Conservation (phyloP, 2,329 filamentous ascomycete species). For the Apiospora hydei region DNA sequence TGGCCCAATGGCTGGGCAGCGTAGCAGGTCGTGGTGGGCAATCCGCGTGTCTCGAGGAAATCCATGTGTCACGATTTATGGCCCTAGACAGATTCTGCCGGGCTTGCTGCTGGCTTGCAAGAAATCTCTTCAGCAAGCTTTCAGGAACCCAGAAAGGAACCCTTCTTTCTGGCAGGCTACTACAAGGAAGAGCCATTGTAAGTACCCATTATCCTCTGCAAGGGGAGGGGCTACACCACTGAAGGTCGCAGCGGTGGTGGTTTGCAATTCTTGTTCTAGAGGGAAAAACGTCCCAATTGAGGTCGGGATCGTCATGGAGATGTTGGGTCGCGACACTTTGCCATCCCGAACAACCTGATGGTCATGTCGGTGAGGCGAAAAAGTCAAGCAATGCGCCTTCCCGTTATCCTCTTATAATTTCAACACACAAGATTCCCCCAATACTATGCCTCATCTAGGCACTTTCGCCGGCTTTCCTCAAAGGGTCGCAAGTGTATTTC, state of each 20-base stretch:
- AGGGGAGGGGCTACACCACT: not conserved
- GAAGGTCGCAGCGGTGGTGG: not conserved
- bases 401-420: not conserved
- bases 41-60: not conserved
- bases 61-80: slow-evolving; percentile 21
- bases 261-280: not conserved
- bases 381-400: not conserved
- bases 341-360: not conserved
- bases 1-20: slow-evolving; percentile 14
- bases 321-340: slow-evolving; percentile 13
- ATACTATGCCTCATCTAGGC: not conserved
- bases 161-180: not conserved
- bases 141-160: too few species aligned
- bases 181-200: not conserved
- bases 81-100: slow-evolving; percentile 8
- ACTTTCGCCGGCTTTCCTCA: not conserved
- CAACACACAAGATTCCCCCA: not conserved
- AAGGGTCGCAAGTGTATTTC: not conserved
- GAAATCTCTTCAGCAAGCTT: slow-evolving; percentile 21
- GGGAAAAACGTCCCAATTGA: not conserved
- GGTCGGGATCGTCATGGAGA: slow-evolving; percentile 5
- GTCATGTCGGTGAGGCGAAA: slow-evolving; percentile 1
- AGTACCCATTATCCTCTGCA: not conserved
- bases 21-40: slow-evolving; percentile 18
- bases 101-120: not conserved